Base-by-base conservation (phyloP, 106 monocot species). In the Chionographis japonica region DNA sequence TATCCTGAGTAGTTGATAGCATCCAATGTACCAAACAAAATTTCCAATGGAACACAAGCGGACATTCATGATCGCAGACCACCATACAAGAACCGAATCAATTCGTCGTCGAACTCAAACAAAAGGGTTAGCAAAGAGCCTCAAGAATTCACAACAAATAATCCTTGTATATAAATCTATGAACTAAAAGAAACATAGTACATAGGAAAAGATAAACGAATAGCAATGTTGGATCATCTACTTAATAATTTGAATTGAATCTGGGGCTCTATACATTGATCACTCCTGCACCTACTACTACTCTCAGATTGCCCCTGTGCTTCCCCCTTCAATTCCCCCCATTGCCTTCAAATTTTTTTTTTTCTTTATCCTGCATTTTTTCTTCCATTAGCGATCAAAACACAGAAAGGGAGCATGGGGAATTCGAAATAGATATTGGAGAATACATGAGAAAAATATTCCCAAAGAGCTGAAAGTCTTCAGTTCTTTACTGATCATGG, bases 211-310 rank as follows among this genome's bases (percentile, higher is more conserved):
- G 52, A 72, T 13, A 50, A 72, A 50, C 54, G 27, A 62, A 62
- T 62, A 42, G 63, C 63, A 58, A 27, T 27, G 27, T 27, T 27
- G 27, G 27, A 27, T 27, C 27, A 27, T 27, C 27, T 27, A 27
- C 27, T 27, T 27, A 27, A 27, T 43, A 49, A 50, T 40, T 41
- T 20, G 62, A 52, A 61, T 63, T 19, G 54, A 71, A 62, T 72
- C 72, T 52, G 63, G 37, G 39, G 35, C 60, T 72, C 60, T 62
- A 72, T 62, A 72, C 61, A 72, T 39, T 52, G 17, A 61, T 72
- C 27, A 27, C 27, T 27, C 27, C 27, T 27, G 27, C 27, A 27
- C 27, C 27, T 27, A 27, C 27, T 27, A 27, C 27, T 27, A 27
- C 27, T 27, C 27, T 27, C 27, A 27, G 27, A 27, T 27, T 27